Evolutionary conservation across 352 stramenopile species (phyloP), one percentile per base, ranked within the genome.

Genomic region (Thraustochytrium striatum): DNA sequence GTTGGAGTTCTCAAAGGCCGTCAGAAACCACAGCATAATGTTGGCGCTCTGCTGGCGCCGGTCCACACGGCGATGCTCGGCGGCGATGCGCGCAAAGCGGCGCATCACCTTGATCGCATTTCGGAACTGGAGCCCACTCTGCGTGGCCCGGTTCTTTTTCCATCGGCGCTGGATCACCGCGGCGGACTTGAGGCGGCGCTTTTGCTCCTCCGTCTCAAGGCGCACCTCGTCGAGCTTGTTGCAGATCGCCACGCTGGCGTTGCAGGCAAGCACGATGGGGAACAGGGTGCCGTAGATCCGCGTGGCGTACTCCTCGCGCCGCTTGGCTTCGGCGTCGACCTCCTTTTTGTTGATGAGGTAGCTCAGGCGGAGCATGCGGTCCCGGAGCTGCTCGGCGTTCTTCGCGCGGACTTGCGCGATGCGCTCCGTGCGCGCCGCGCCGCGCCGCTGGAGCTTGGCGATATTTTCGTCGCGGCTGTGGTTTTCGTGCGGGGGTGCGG

Each of bases 11-110:
- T 80, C 70, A 7, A 59, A 69, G 5, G 41, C 58, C 16, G 58
- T 81, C 16, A 80, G 38, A 38, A 70, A 80, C 70, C 70, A 80
- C n/a, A 59, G 33, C 11, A 80, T 81, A 5, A 70, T 73, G 35
- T 81, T 61, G 21, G 30, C 58, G 7, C 28, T 32, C 19, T 61
- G 0, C 8, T 58, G 33, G 8, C 8, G 36, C 1, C 39, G 25
- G 36, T 47, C 28, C 2, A 9, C 3, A 19, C 70, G 38, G 7
- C 55, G 53, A 25, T 44, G 3, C 35, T 28, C 58, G 25, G 28
- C 33, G 35, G 19, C 39, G 13, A 11, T 28, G n/a, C 69, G 3
- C 1, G 36, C 61, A 47, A 80, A 80, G 8, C 3, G 16, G 9
- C 70, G 70, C 36, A 80, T 25, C 3, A 80, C 70, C 5, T 47